phyloP scores from a whole-genome alignment of 192 early-diverging fungal species.

The Coemansia sp. region DNA sequence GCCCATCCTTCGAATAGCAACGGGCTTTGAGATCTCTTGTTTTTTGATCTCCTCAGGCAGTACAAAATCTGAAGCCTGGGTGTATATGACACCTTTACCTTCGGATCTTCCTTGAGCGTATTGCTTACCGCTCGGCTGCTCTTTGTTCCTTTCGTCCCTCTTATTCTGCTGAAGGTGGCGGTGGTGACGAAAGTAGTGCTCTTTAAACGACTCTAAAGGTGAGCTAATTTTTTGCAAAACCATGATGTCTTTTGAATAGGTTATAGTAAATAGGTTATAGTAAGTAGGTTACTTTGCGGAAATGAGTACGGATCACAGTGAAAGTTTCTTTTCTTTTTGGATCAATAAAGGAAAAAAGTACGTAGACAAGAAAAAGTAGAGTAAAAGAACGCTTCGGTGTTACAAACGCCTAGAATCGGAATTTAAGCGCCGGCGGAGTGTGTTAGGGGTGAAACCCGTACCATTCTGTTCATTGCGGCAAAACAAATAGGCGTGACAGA shows the following conservation, averaged over 20 bases:
- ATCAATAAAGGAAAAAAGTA: no score
- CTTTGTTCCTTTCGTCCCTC: not conserved
- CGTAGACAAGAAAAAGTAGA: no score
- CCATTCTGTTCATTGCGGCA: no score
- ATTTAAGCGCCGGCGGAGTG: no score
- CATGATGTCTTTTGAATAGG: not conserved
- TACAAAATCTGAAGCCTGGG: slow-evolving; percentile 44
- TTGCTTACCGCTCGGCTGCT: not conserved
- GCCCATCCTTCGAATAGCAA: slow-evolving; percentile 34
- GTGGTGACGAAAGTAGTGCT: not conserved
- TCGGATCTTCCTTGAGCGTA: slow-evolving; percentile 8
- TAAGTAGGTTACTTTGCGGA: not conserved
- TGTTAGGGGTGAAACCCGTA: no score
- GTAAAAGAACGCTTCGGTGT: no score
- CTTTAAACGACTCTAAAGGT: not conserved
- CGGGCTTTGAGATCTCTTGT: slow-evolving; percentile 28
- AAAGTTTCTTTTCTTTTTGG: no score
- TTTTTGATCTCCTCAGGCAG: slow-evolving; percentile 29
- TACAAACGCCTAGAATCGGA: no score
- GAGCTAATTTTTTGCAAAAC: not conserved
- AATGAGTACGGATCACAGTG: no score
- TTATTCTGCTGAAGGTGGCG: not conserved
- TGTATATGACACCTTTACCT: slow-evolving; percentile 36
- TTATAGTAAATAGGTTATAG: not conserved
- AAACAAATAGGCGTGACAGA: no score